These are phyloP conservation scores for Aspergillus sp. DNA, from an alignment of 2,329 filamentous ascomycete genomes.

Conservation along the genomic window DNA sequence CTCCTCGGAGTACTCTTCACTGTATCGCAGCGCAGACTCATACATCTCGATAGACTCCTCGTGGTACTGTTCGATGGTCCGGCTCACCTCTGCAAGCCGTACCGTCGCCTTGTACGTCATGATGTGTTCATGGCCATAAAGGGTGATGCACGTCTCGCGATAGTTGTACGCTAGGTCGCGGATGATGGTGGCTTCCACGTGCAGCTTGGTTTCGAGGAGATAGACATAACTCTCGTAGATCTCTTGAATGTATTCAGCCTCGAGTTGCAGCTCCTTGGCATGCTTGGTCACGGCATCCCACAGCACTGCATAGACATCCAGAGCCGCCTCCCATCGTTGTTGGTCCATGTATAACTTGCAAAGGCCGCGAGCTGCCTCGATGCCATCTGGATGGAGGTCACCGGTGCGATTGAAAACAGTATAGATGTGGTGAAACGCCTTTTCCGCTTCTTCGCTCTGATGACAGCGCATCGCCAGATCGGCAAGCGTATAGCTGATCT, in stretches of 20 bases:
- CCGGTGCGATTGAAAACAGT: background rate
- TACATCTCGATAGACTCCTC: conserved; percentile 1
- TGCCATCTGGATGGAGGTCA: background rate
- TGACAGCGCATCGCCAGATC: background rate
- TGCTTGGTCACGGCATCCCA: background rate
- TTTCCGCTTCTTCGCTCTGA: background rate
- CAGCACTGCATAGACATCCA: background rate
- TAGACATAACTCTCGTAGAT: background rate
- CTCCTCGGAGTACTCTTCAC: background rate
- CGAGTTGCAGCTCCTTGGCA: background rate
- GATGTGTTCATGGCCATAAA: background rate
- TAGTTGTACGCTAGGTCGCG: conserved; percentile 1
- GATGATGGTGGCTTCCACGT: background rate
- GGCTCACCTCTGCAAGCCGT: background rate
- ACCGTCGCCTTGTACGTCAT: background rate
- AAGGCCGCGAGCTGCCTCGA: background rate
- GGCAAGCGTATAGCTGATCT: background rate
- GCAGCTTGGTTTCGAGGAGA: conserved; percentile 1
- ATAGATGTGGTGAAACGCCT: background rate
- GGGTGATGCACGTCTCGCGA: background rate
- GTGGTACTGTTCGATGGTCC: background rate
- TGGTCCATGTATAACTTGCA: background rate
- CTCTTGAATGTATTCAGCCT: background rate
- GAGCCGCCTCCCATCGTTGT: background rate
- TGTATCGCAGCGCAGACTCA: background rate